phyloP scores from a whole-genome alignment of 192 early-diverging fungal genomes.

The Kickxella alabastrina region DNA sequence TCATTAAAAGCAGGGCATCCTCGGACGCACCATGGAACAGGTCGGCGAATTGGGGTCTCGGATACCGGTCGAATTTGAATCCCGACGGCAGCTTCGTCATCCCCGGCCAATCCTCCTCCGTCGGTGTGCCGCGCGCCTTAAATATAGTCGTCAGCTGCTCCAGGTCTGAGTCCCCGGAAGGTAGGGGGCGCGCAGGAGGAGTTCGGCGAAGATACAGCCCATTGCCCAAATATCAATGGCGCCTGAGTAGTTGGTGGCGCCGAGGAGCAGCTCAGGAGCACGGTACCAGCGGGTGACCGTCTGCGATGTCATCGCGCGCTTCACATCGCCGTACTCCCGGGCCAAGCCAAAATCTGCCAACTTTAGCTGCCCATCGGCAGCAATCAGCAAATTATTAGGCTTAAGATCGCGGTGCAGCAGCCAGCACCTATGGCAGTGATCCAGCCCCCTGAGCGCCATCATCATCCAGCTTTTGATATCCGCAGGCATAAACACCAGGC shows the following conservation, averaged over 20 bases:
- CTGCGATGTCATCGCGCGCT: slow-evolving; percentile 82
- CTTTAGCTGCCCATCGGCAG: slow-evolving; percentile 85
- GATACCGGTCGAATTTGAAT: slow-evolving; percentile 68
- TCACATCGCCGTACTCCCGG: slow-evolving; percentile 86
- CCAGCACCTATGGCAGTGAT: slow-evolving; percentile 88
- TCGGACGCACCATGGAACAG: slow-evolving; percentile 80
- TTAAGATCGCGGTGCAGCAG: slow-evolving; percentile 91
- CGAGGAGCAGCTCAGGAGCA: slow-evolving; percentile 89
- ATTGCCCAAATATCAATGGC: slow-evolving; percentile 95
- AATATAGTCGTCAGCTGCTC: slow-evolving; percentile 75
- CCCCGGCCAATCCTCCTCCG: slow-evolving; percentile 79
- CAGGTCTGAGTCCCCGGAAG: slow-evolving; percentile 75
- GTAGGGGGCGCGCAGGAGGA: slow-evolving; percentile 87
- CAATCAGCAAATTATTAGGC: slow-evolving; percentile 81
- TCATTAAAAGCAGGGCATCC: slow-evolving; percentile 83
- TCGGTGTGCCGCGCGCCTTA: slow-evolving; percentile 75
- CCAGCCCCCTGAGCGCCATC: slow-evolving; percentile 90
- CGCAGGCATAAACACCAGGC: slow-evolving; percentile 78
- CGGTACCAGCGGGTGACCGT: slow-evolving; percentile 98
- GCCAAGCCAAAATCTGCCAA: slow-evolving; percentile 98
- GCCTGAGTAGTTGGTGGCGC: slow-evolving; percentile 81
- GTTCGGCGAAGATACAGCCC: slow-evolving; percentile 98
- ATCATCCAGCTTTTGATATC: slow-evolving; percentile 98
- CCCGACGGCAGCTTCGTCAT: slow-evolving; percentile 68
- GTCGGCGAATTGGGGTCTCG: slow-evolving; percentile 63